phyloP scores from a whole-genome alignment of 1,139 yeast species.

The Hyphopichia buzzinii region DNA sequence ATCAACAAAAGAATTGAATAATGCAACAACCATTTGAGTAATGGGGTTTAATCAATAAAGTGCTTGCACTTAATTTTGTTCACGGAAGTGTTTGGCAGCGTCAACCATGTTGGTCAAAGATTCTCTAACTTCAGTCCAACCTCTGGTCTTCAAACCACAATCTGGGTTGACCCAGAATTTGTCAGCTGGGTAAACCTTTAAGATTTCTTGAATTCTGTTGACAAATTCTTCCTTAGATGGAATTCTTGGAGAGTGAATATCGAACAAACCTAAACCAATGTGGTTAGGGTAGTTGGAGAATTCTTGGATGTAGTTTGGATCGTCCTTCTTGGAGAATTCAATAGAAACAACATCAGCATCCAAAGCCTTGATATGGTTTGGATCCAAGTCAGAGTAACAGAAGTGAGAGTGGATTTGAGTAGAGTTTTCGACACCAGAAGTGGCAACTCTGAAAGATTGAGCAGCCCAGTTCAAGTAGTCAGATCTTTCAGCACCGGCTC shows the following conservation, averaged over 20 bases:
- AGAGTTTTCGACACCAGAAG: slow-evolving; percentile 92
- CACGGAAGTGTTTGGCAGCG: slow-evolving; percentile 97
- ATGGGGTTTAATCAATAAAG: slow-evolving; percentile 13
- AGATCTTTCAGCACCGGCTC: slow-evolving; percentile 95
- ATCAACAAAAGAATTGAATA: slow-evolving; percentile 39
- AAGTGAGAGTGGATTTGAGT: slow-evolving; percentile 99
- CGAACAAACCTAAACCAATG: slow-evolving; percentile 98
- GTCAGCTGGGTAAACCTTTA: slow-evolving; percentile 95
- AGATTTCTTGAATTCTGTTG: slow-evolving; percentile 88
- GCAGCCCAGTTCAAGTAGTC: slow-evolving; percentile 99
- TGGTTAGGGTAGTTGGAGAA: slow-evolving; percentile 99
- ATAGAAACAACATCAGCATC: slow-evolving; percentile 99
- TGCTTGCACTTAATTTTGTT: slow-evolving; percentile 28
- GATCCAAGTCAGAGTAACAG: slow-evolving; percentile 99
- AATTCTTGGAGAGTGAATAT: slow-evolving; percentile 99
- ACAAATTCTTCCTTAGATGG: slow-evolving; percentile 97
- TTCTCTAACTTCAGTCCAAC: slow-evolving; percentile 84
- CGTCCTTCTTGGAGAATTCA: slow-evolving; percentile 99
- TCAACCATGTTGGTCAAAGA: slow-evolving; percentile 97
- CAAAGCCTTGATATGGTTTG: slow-evolving; percentile 98
- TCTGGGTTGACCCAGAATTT: slow-evolving; percentile 99
- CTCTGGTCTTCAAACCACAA: slow-evolving; percentile 99
- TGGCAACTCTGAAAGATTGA: slow-evolving; percentile 98
- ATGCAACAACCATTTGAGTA: slow-evolving; percentile 20
- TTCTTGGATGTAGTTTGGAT: slow-evolving; percentile 95